Conservation (phyloP, 2,329 filamentous ascomycete species). For the Beauveria sp. region DNA sequence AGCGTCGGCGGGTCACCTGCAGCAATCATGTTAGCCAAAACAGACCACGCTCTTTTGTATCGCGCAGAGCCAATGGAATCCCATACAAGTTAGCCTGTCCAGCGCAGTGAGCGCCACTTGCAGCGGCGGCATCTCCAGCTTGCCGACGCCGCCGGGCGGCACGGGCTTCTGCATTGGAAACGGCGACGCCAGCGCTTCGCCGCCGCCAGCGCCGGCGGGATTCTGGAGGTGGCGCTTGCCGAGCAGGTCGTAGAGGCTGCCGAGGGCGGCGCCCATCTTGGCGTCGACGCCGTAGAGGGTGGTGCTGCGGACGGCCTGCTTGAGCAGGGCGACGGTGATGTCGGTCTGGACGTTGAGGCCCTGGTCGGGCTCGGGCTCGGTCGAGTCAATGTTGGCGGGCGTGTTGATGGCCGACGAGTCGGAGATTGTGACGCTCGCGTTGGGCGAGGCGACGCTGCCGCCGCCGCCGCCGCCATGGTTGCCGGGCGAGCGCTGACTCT, state of each 20-base stretch:
- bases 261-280: slow-evolving; percentile 46
- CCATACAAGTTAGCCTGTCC: slow-evolving; percentile 38
- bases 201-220: neutral
- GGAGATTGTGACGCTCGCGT: slow-evolving; percentile 8
- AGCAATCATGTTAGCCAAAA: neutral
- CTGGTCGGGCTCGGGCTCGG: slow-evolving; percentile 24
- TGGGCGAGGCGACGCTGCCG: slow-evolving; percentile 18
- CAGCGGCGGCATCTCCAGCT: slow-evolving; percentile 47
- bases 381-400: slow-evolving; percentile 7
- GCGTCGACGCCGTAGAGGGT: slow-evolving; percentile 38
- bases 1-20: slow-evolving; percentile 39
- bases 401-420: slow-evolving; percentile 10
- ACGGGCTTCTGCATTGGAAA: slow-evolving; percentile 39
- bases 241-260: slow-evolving; percentile 44
- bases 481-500: slow-evolving; percentile 25
- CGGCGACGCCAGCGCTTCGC: slow-evolving; percentile 27
- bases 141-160: slow-evolving; percentile 37
- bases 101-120: slow-evolving; percentile 40
- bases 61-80: neutral
- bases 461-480: slow-evolving; percentile 32
- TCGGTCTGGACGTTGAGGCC: slow-evolving; percentile 42
- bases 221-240: slow-evolving; percentile 34
- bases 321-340: slow-evolving; percentile 47
- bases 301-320: slow-evolving; percentile 41
- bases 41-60: neutral